phyloP scores from a whole-genome alignment of 2,329 filamentous ascomycete genomes.

The Penicillium palitans region DNA sequence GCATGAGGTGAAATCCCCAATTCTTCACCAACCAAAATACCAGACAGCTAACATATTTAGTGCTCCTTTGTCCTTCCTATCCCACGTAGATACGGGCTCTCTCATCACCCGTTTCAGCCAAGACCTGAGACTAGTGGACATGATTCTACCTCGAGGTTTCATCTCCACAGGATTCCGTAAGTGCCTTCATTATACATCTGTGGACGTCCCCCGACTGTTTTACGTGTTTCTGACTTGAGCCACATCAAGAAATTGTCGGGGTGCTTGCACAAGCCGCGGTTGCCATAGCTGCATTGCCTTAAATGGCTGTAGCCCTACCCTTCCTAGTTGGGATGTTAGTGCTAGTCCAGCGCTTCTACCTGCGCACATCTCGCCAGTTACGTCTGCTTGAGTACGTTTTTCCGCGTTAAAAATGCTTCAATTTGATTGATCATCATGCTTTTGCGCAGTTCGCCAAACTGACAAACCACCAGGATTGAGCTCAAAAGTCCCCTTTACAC shows the following conservation, averaged over 20 bases:
- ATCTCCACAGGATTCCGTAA: too few species aligned
- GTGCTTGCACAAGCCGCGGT: too few species aligned
- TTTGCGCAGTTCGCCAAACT: background rate
- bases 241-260: too few species aligned
- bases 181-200: too few species aligned
- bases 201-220: too few species aligned
- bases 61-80: too few species aligned
- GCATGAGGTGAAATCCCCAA: constrained; percentile 8
- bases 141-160: too few species aligned
- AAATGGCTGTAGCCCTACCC: constrained; percentile 2
- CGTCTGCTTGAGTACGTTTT: constrained; percentile 15
- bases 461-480: constrained; percentile 15
- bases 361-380: constrained; percentile 21
- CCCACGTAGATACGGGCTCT: too few species aligned
- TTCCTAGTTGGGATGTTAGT: constrained; percentile 10
- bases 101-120: too few species aligned
- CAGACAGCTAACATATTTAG: background rate
- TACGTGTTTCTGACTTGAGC: too few species aligned
- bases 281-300: too few species aligned
- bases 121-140: too few species aligned
- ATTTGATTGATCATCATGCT: background rate
- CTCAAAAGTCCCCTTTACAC: constrained; percentile 23
- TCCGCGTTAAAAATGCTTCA: background rate
- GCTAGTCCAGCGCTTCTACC: constrained; percentile 20
- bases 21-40: background rate